Conservation (phyloP, 2,329 filamentous ascomycete genomes). For the Calonectria fujianensis region DNA sequence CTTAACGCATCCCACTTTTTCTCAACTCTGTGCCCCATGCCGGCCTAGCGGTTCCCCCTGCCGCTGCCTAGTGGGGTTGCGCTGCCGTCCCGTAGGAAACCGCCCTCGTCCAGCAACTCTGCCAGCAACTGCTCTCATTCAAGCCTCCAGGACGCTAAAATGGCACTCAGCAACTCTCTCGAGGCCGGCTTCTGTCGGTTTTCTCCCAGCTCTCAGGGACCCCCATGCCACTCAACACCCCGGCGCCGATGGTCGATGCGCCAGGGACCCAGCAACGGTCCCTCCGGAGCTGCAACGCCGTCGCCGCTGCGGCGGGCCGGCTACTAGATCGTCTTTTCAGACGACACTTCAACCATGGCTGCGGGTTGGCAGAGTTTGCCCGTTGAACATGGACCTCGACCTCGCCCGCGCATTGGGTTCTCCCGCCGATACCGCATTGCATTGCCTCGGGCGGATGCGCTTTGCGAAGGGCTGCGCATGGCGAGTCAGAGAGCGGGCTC, state of each 20-base stretch:
- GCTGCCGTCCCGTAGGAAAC: constrained; percentile 42
- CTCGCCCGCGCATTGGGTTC: not conserved
- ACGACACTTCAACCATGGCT: constrained; percentile 19
- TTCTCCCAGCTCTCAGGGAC: constrained; percentile 29
- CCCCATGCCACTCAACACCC: constrained; percentile 11
- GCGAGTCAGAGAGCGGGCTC: constrained; percentile 11
- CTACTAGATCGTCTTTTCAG: constrained; percentile 20
- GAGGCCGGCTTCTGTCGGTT: constrained; percentile 40
- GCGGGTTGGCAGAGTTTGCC: constrained; percentile 14
- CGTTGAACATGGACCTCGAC: constrained; percentile 5
- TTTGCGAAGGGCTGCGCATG: constrained; percentile 4
- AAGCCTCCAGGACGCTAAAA: constrained; percentile 1
- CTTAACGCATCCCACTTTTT: constrained; percentile 25
- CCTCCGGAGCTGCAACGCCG: constrained; percentile 30
- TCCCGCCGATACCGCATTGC: constrained; percentile 18
- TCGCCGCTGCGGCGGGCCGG: constrained; percentile 28
- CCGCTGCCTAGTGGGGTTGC: constrained; percentile 31
- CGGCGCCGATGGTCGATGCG: constrained; percentile 28
- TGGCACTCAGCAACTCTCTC: not conserved
- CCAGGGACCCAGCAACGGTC: constrained; percentile 21
- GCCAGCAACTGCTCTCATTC: constrained; percentile 12
- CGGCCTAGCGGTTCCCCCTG: constrained; percentile 29
- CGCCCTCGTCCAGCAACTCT: constrained; percentile 24
- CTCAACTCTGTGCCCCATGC: constrained; percentile 24
- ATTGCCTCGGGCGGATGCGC: not conserved